Percentiles rank a stretch among this genome's conserved stretches.
Conservation (phyloP, 2,329 filamentous ascomycete species). For the Epichloe uncinata region DNA sequence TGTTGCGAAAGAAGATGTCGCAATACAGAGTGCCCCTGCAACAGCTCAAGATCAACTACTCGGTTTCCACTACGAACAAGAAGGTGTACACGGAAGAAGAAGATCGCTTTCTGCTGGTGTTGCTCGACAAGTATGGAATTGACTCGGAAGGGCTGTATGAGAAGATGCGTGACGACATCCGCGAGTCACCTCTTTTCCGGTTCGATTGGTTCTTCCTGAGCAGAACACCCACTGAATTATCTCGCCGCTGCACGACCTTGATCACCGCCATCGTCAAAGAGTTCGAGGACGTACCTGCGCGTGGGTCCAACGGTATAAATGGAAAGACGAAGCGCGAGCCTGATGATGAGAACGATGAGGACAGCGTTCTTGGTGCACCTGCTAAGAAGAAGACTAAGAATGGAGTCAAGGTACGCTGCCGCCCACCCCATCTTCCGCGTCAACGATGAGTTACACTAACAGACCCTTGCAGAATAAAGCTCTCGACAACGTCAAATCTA, state of each 20-base stretch:
- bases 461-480: conserved; percentile 63
- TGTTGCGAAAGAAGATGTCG: conserved; percentile 88
- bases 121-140: conserved; percentile 83
- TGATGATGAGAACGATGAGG: conserved; percentile 75
- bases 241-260: conserved; percentile 82
- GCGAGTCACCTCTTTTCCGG: conserved; percentile 84
- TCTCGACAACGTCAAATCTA: conserved; percentile 74
- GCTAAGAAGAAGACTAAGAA: conserved; percentile 90
- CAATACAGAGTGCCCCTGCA: conserved; percentile 96
- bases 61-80: conserved; percentile 97
- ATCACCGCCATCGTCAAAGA: conserved; percentile 91
- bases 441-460: conserved; percentile 3
- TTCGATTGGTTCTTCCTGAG: conserved; percentile 99
- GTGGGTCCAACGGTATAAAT: conserved; percentile 45
- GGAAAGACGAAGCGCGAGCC: conserved; percentile 60
- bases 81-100: conserved; percentile 99
- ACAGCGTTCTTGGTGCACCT: conserved; percentile 62
- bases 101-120: conserved; percentile 85
- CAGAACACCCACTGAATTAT: conserved; percentile 83
- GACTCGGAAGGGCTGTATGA: conserved; percentile 87
- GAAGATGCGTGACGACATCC: conserved; percentile 91
- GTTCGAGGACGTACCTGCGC: conserved; percentile 58
- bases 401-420: conserved; percentile 57
- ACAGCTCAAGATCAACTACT: conserved; percentile 98
- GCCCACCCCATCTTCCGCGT: not conserved